Evolutionary conservation across 2,329 filamentous ascomycete species (phyloP).

Genomic region (Paracamarosporium sp.): DNA sequence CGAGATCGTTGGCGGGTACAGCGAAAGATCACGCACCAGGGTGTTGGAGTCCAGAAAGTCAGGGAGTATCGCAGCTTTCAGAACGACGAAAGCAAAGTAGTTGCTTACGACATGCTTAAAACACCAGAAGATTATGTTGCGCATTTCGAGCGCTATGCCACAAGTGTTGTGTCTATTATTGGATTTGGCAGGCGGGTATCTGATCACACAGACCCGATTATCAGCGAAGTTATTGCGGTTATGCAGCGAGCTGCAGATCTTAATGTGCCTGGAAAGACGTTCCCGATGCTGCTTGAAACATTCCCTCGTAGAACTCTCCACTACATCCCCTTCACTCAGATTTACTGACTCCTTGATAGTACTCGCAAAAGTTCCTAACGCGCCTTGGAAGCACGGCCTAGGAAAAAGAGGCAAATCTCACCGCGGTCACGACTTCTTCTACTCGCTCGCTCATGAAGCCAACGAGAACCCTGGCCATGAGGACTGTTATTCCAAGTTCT

Average conservation of each 20-base stretch:
- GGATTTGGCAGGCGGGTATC: slow-evolving; percentile 63
- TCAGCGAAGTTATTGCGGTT: slow-evolving; percentile 65
- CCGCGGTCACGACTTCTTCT: slow-evolving; percentile 44
- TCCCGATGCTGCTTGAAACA: slow-evolving; percentile 66
- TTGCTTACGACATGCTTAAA: slow-evolving; percentile 58
- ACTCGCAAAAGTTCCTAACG: slow-evolving; percentile 35
- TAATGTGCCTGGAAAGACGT: slow-evolving; percentile 57
- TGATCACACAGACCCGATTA: slow-evolving; percentile 61
- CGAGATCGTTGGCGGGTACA: slow-evolving; percentile 40
- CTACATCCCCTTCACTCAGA: slow-evolving; percentile 56
- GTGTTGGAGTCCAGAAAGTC: slow-evolving; percentile 58
- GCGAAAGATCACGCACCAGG: slow-evolving; percentile 43
- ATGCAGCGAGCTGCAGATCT: slow-evolving; percentile 66
- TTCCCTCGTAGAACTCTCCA: slow-evolving; percentile 56
- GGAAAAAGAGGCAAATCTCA: slow-evolving; percentile 32
- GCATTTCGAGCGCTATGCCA: slow-evolving; percentile 62
- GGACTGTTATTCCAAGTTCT: slow-evolving; percentile 41
- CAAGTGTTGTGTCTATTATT: slow-evolving; percentile 63
- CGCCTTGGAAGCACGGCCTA: slow-evolving; percentile 45
- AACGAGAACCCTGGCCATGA: slow-evolving; percentile 38
- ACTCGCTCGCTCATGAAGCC: slow-evolving; percentile 39
- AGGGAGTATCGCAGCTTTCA: slow-evolving; percentile 63
- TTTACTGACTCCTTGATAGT: slow-evolving; percentile 13
- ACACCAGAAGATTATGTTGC: slow-evolving; percentile 58
- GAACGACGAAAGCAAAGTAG: slow-evolving; percentile 63